These are phyloP conservation scores for Xylariaceae sp. DNA, from an alignment of 2,329 filamentous ascomycete genomes.

Conservation along the genomic window DNA sequence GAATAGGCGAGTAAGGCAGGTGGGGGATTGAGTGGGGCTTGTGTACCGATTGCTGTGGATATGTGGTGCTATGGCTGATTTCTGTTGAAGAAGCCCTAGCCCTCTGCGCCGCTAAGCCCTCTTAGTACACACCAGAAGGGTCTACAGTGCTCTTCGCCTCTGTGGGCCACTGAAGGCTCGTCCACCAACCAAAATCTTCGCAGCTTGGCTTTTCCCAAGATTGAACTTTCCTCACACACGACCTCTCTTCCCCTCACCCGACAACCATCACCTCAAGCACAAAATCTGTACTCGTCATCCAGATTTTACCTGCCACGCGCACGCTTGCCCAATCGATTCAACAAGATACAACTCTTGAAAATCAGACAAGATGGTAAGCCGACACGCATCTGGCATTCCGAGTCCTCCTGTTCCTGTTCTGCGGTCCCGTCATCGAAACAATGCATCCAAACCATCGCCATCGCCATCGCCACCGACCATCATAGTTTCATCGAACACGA, in stretches of 20 bases:
- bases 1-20: too few species aligned
- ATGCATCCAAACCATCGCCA: not conserved
- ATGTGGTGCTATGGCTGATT: too few species aligned
- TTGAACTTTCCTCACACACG: slow-evolving; percentile 44
- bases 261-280: slow-evolving; percentile 41
- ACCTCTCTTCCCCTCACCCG: slow-evolving; percentile 37
- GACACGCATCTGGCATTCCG: slow-evolving; percentile 1
- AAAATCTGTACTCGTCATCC: slow-evolving; percentile 46
- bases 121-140: slow-evolving; percentile 18
- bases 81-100: slow-evolving; percentile 26
- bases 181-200: slow-evolving; percentile 24
- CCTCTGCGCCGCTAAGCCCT: slow-evolving; percentile 26
- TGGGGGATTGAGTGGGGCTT: too few species aligned
- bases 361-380: slow-evolving; percentile 68
- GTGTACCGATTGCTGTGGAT: too few species aligned
- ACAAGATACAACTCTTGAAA: slow-evolving; percentile 37
- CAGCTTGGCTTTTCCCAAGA: slow-evolving; percentile 29
- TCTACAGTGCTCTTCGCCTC: slow-evolving; percentile 17
- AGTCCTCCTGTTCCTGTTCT: not conserved
- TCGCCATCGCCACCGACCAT: slow-evolving; percentile 2
- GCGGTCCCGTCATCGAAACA: slow-evolving; percentile 13
- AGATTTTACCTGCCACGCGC: slow-evolving; percentile 50
- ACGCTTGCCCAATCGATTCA: slow-evolving; percentile 43
- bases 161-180: slow-evolving; percentile 13
- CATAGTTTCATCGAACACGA: not conserved